Conservation (phyloP, 2,329 filamentous ascomycete genomes). For the Colletotrichum lupini region DNA sequence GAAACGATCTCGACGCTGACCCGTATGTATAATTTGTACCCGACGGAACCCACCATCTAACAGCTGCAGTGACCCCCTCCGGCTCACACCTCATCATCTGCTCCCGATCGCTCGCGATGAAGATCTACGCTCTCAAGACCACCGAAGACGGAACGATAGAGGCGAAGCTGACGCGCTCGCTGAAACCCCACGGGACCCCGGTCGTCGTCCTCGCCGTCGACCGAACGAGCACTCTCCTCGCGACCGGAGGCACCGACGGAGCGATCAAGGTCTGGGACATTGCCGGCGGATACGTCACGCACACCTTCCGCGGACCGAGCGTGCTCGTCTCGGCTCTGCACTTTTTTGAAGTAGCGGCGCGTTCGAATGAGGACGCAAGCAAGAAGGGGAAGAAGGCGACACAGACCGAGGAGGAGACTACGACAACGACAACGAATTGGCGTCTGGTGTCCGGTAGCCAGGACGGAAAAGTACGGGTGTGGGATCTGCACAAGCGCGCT, state of each 20-base stretch:
- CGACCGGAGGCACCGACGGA: constrained; percentile 93
- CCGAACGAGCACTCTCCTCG: constrained; percentile 86
- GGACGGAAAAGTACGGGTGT: constrained; percentile 91
- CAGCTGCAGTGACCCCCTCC: constrained; percentile 79
- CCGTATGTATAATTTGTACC: constrained; percentile 13
- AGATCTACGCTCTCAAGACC: constrained; percentile 80
- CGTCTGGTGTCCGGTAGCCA: constrained; percentile 91
- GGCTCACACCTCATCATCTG: constrained; percentile 90
- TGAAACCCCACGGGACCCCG: constrained; percentile 91
- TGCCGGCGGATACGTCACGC: constrained; percentile 87
- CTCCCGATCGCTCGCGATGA: constrained; percentile 96
- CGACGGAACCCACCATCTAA: constrained; percentile 30
- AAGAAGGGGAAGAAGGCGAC: constrained; percentile 56
- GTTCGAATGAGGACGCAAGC: constrained; percentile 52
- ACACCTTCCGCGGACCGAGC: constrained; percentile 93
- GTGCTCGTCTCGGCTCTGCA: constrained; percentile 90
- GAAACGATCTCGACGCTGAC: constrained; percentile 77
- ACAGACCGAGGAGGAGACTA: constrained; percentile 53
- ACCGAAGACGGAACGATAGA: constrained; percentile 70
- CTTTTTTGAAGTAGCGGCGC: constrained; percentile 82
- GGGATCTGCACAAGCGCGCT: constrained; percentile 88
- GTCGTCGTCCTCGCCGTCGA: constrained; percentile 90
- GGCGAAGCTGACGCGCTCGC: constrained; percentile 76
- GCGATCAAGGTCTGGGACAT: constrained; percentile 98
- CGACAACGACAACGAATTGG: constrained; percentile 66